These are phyloP conservation scores for Volvox africanus DNA, from an alignment of 139 green algal genomes.

Conservation along the genomic window DNA sequence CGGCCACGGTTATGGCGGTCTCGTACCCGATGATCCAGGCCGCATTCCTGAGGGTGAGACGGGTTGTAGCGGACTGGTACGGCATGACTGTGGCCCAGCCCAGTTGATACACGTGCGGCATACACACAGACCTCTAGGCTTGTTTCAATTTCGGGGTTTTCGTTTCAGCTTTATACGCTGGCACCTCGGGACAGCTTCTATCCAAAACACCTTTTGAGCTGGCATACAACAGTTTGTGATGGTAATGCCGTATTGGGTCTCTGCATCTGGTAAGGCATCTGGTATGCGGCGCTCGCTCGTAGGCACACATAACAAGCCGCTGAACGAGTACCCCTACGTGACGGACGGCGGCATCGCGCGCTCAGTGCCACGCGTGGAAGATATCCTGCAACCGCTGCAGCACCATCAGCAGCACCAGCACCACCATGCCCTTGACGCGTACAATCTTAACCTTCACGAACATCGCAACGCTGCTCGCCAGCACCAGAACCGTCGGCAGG, in stretches of 20 bases:
- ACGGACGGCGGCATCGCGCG: neutral
- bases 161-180: no score
- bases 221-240: no score
- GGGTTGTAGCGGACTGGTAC: neutral
- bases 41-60: slow-evolving; percentile 39
- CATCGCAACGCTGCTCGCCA: neutral
- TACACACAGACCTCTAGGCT: no score
- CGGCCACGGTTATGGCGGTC: slow-evolving; percentile 1
- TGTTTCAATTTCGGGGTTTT: no score
- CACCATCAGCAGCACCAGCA: neutral
- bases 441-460: slow-evolving; percentile 10
- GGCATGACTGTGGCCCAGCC: no score
- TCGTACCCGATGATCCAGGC: neutral
- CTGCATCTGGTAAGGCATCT: no score
- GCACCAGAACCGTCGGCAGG: neutral
- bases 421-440: neutral
- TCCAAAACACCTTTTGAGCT: no score
- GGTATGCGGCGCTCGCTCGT: neutral
- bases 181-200: no score
- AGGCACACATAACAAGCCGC: slow-evolving; percentile 6
- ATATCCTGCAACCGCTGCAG: neutral
- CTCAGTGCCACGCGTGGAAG: neutral
- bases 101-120: no score
- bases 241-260: no score
- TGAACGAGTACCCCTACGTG: slow-evolving; percentile 8